Evolutionary conservation across 108 stramenopile genomes (phyloP).

Genomic region (Fragilaria radians): DNA sequence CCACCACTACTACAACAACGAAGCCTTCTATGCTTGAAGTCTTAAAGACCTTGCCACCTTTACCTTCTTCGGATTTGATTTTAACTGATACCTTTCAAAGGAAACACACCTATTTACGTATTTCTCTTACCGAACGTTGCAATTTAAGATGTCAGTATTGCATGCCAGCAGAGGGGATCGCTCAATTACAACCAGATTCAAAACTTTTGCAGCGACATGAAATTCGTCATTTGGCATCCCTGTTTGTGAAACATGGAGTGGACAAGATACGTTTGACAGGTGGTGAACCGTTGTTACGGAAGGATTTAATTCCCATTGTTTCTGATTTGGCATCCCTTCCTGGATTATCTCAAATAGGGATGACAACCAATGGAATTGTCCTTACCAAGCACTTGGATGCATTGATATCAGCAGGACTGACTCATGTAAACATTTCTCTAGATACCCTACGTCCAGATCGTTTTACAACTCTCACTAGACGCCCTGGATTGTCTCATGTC

Average conservation of each 20-base stretch:
- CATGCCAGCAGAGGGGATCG: conserved; percentile 97
- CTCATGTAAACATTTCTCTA: conserved; percentile 88
- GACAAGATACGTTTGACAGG: conserved; percentile 85
- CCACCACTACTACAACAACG: conserved; percentile 24
- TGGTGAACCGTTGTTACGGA: conserved; percentile 91
- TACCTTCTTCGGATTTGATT: conserved; percentile 4
- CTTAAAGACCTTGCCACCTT: background rate
- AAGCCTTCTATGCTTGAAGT: background rate
- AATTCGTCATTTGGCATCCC: conserved; percentile 62
- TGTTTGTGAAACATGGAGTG: conserved; percentile 81
- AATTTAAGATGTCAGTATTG: conserved; percentile 97
- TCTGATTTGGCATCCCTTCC: conserved; percentile 16
- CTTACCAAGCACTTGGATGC: conserved; percentile 57
- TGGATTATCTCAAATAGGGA: conserved; percentile 59
- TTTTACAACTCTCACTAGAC: conserved; percentile 84
- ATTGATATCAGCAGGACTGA: conserved; percentile 87
- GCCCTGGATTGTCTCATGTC: conserved; percentile 66
- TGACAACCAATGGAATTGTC: conserved; percentile 95
- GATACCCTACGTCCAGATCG: conserved; percentile 86
- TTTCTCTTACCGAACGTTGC: conserved; percentile 95
- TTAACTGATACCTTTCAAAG: conserved; percentile 83
- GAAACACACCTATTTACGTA: conserved; percentile 91
- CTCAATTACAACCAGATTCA: conserved; percentile 45
- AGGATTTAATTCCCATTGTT: conserved; percentile 70
- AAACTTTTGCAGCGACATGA: conserved; percentile 80